Evolutionary conservation across 2,329 filamentous ascomycete species (phyloP).

Genomic region (Cercospora sesami): DNA sequence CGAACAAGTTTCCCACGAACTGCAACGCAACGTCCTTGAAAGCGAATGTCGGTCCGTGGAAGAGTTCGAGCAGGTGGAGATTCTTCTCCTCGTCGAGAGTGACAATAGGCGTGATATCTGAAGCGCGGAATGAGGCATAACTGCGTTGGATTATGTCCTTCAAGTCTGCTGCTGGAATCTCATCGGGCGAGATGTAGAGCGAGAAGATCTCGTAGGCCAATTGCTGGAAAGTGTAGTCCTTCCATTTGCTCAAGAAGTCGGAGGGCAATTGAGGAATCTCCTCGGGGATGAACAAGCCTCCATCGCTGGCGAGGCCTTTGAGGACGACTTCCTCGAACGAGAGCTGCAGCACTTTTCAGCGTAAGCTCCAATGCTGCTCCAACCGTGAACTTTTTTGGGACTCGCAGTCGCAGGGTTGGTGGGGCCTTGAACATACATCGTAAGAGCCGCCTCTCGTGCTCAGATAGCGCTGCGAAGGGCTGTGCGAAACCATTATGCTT

Average conservation of each 20-base stretch:
- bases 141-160: constrained; percentile 79
- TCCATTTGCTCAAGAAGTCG: constrained; percentile 70
- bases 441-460: constrained; percentile 64
- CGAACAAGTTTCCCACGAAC: constrained; percentile 93
- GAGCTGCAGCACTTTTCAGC: constrained; percentile 55
- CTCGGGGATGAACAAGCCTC: constrained; percentile 86
- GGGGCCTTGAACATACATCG: constrained; percentile 50
- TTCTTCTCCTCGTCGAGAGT: constrained; percentile 71
- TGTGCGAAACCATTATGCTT: constrained; percentile 40
- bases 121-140: constrained; percentile 83
- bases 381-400: constrained; percentile 1
- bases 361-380: constrained; percentile 30
- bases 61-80: constrained; percentile 86
- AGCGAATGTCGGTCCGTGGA: constrained; percentile 92
- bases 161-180: constrained; percentile 79
- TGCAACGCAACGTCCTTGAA: constrained; percentile 96
- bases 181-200: constrained; percentile 78
- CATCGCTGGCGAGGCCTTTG: constrained; percentile 82
- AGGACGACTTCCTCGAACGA: constrained; percentile 90
- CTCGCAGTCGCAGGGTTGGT: constrained; percentile 6
- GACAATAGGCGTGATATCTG: constrained; percentile 75
- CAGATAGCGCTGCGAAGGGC: constrained; percentile 61
- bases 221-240: constrained; percentile 74
- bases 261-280: constrained; percentile 66
- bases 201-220: constrained; percentile 82